Base-by-base conservation (phyloP, 2,329 filamentous ascomycete species). In the Neofusicoccum kwambonambiense region DNA sequence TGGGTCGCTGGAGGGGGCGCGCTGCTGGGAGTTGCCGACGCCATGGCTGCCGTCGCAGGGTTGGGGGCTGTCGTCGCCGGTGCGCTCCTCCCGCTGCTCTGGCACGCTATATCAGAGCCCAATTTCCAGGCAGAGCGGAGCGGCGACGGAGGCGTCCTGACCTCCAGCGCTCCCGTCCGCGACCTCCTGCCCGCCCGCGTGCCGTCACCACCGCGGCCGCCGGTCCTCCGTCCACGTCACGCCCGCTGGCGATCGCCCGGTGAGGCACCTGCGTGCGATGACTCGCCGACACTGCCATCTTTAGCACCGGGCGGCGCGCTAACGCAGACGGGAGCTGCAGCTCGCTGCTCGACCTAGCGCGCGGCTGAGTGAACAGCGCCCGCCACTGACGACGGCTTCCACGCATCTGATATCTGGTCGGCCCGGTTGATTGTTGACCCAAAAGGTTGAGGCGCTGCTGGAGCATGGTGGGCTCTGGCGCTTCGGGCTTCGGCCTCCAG, bases 71-170 rank as follows among this genome's bases (percentile, higher is more conserved):
- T 60, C 56, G 41, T 27, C 54, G 31, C 57, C 57, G 31, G 58
- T 45, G 44, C 19, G 37, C 58, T 50, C 58, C 54, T 51, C 58
- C 58, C 58, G 58, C 58, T 41, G 47, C 45, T 34, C 58, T 62
- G 58, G 58, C 58, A 62, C 58, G 58, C 58, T 62, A 62, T 51
- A 51, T 60, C 58, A 50, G 35, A 62, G 58, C 58, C 58, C 58
- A 62, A 62, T 62, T 51, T 62, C 58, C 58, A 50, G 35, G 45
- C 42, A 31, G 37, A 31, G 34, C 41, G 54, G 54, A 45, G 49
- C 27, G n/a, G 49, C 27, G 49, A 27, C 49, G 49, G 17, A 42
- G 35, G 51, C 31, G 5, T 22, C 37, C 41, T 9, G 37, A 41
- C 44, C 42, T 61, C 31, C 12, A 47, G 44, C 31, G 34, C 57